phyloP scores from a whole-genome alignment of 345 rosid species.

The Salix suchowensis region DNA sequence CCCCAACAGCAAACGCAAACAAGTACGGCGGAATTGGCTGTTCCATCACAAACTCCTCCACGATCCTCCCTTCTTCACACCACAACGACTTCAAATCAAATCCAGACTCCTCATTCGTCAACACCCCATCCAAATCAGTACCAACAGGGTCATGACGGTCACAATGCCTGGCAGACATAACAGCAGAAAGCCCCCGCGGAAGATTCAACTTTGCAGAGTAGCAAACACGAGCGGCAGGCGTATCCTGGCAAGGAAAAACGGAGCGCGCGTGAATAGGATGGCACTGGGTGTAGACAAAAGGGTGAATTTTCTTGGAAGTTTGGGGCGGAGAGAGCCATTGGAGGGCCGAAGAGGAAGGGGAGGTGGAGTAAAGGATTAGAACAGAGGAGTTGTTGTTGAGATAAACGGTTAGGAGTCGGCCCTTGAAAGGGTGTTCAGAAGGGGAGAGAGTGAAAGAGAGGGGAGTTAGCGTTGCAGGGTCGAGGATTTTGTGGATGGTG shows the following conservation, averaged over 20 bases:
- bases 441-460: slow-evolving; percentile 45
- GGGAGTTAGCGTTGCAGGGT: slow-evolving; percentile 39
- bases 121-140: slow-evolving; percentile 29
- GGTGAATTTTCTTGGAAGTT: slow-evolving; percentile 60
- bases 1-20: slow-evolving; percentile 90
- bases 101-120: slow-evolving; percentile 16
- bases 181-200: slow-evolving; percentile 64
- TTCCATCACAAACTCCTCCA: slow-evolving; percentile 85
- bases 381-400: slow-evolving; percentile 43
- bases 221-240: slow-evolving; percentile 75
- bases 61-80: slow-evolving; percentile 66
- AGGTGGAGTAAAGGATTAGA: slow-evolving; percentile 51
- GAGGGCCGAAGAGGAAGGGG: slow-evolving; percentile 75
- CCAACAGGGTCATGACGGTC: slow-evolving; percentile 54
- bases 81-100: slow-evolving; percentile 37
- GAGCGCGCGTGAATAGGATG: slow-evolving; percentile 86
- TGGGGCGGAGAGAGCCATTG: slow-evolving; percentile 81
- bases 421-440: slow-evolving; percentile 45
- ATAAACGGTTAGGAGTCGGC: slow-evolving; percentile 37
- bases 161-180: slow-evolving; percentile 76
- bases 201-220: slow-evolving; percentile 64
- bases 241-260: slow-evolving; percentile 92
- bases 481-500: slow-evolving; percentile 36
- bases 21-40: slow-evolving; percentile 90
- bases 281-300: slow-evolving; percentile 85